Base-by-base conservation (phyloP, 2,329 filamentous ascomycete species). In the Ophiostoma piceae region DNA sequence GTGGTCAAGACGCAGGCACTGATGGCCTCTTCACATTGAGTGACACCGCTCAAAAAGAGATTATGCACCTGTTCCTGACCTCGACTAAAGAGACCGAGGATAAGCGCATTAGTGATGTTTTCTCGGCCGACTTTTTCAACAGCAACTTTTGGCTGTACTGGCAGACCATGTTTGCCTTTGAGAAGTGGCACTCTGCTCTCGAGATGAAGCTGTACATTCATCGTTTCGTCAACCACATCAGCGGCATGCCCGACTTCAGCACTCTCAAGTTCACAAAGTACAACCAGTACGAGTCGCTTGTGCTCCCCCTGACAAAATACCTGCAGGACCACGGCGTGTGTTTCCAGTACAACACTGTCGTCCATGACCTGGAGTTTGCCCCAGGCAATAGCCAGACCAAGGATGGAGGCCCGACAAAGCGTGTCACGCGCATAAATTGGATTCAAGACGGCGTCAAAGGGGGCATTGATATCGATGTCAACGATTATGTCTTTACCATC, bases 401-500 rank as follows among this genome's bases (percentile, higher is more conserved):
- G 3, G 60, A 41, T 3, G 71, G 67, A 12, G 54, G 19, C 64
- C 71, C 66, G 12, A 54, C 32, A 65, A 75, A 74, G 47, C 74
- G 72, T 7, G 75, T 77, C 3, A 75, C 76, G 19, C 72, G 71
- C 6, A 75, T 78, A 47, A 71, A 74, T 67, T 74, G 74, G 69
- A 51, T 69, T 9, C 57, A 71, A n/a, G 71, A 76, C 29, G 75
- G 74, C 35, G 26, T 35, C 29, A 69, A 74, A 19, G 72, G 72
- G 19, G 73, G 68, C 12, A 73, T 77, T 29, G 70, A 73, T 19
- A 62, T 79, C 3, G 69, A 72, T 3, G 11, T 66, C 3, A 65
- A 78, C 35, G 80, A 82, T 69, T 75, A 81, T n/a, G 76, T 79
- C 19, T 75, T 82, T 47, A 75, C 79, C 54, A 80, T 78, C 0